Evolutionary conservation across 2,329 filamentous ascomycete species (phyloP), one percentile per base, ranked within the genome.

Genomic region (Fusarium subglutinans): DNA sequence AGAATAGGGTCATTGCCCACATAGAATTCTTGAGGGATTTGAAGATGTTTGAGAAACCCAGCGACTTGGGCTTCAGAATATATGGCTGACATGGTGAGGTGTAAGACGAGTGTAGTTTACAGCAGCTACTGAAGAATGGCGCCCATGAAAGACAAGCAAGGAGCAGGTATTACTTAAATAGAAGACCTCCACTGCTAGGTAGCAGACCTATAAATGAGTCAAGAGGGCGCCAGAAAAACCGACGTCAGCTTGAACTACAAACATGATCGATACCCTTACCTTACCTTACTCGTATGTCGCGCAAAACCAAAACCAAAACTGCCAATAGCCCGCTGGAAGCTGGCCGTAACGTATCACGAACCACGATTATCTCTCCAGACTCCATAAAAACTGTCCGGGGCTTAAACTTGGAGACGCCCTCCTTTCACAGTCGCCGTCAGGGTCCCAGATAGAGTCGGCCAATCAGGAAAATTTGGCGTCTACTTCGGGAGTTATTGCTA

Each of bases 41-140:
- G 73, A 54, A 79, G 64, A 54, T 77, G 72, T 40, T 71, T 66
- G 50, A 80, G 78, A 57, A 80, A 80, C 63, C 76, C 71, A 66
- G 79, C 76, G 37, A 80, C 75, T 35, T 80, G 79, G 61, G 77
- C 78, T 33, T 76, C 65, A 15, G 77, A 73, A 68, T 80, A 80
- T 41, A 79, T 66, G 43, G 69, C 70, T 30, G 78, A 77, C 79
- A 80, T 80, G 72, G 28, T 63, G 55, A 62, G 54, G 41, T 68
- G n/a, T 43, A 51, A 47, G 18, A 57, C 22, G 28, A 63, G 20
- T n/a, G 47, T 41, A 26, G 40, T 48, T 37, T 40, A 15, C 47
- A 38, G 43, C 50, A 53, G 44, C 24, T 40, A 24, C n/a, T 43
- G 58, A 30, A 37, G 45, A 51, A 60, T 47, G 58, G 57, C 14